These are phyloP conservation scores for Erysiphe pulchra DNA, from an alignment of 2,329 filamentous ascomycete species.

Conservation along the genomic window DNA sequence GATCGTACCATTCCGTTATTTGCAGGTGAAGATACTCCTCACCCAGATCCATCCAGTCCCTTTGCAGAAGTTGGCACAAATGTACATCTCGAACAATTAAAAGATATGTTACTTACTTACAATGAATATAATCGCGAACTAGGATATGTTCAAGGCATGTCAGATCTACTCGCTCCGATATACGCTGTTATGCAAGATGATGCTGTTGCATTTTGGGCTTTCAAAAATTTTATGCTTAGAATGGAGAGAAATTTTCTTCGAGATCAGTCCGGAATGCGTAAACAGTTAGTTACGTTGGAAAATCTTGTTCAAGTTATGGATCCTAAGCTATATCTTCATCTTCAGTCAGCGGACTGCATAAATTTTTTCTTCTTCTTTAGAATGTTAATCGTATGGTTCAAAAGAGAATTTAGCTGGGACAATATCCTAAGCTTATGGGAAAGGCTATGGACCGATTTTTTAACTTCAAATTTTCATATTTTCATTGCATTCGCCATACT, in stretches of 20 bases:
- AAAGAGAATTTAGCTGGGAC: constrained; percentile 79
- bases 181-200: constrained; percentile 97
- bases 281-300: constrained; percentile 72
- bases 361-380: constrained; percentile 99
- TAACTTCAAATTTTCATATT: constrained; percentile 74
- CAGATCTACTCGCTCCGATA: constrained; percentile 78
- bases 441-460: constrained; percentile 74
- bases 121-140: constrained; percentile 93
- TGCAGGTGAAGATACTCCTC: constrained; percentile 82
- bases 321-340: constrained; percentile 72
- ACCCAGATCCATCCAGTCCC: constrained; percentile 85
- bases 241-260: constrained; percentile 96
- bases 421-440: constrained; percentile 84
- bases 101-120: constrained; percentile 95
- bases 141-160: constrained; percentile 98
- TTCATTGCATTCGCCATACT: constrained; percentile 85
- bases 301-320: constrained; percentile 95
- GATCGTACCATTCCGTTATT: constrained; percentile 91
- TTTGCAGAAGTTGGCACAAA: constrained; percentile 88
- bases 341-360: constrained; percentile 75
- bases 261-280: constrained; percentile 88
- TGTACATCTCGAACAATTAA: constrained; percentile 94
- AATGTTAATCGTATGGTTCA: constrained; percentile 97
- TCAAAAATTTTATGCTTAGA: constrained; percentile 85
- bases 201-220: constrained; percentile 88